Percentiles rank a stretch among this genome's conserved stretches.
Evolutionary conservation across 805 yeast species (phyloP).

Genomic region (Ogataea degrootiae): DNA sequence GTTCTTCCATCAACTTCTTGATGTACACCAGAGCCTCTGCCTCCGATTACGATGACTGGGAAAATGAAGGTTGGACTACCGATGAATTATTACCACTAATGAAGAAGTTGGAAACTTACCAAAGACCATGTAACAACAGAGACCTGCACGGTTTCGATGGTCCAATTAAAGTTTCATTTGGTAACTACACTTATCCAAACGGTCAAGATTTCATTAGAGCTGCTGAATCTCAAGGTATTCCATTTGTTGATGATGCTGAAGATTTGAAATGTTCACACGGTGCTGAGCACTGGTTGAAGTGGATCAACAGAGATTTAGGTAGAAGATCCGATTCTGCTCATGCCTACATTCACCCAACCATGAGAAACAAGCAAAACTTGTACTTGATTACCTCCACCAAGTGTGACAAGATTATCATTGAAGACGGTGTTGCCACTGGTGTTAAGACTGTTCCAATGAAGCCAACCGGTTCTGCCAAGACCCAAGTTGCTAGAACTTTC

Average conservation of each 20-base stretch:
- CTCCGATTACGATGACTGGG: conserved; percentile 29
- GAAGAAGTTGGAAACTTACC: conserved; percentile 26
- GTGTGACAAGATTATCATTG: conserved; percentile 24
- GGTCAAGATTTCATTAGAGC: conserved; percentile 27
- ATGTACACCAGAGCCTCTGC: conserved; percentile 30
- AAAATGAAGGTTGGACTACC: conserved; percentile 26
- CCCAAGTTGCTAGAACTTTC: conserved; percentile 11
- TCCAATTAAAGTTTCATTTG: conserved; percentile 28
- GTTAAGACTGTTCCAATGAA: conserved; percentile 22
- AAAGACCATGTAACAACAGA: conserved; percentile 27
- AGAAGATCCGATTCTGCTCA: conserved; percentile 29
- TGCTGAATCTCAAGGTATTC: conserved; percentile 25
- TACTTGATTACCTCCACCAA: conserved; percentile 24
- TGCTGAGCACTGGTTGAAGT: conserved; percentile 28
- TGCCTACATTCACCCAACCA: conserved; percentile 27
- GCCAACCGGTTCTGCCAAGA: conserved; percentile 17
- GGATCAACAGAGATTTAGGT: conserved; percentile 29
- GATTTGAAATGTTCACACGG: conserved; percentile 24
- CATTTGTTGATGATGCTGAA: conserved; percentile 23
- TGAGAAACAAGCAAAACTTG: conserved; percentile 26
- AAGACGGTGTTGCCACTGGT: conserved; percentile 24
- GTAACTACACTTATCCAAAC: conserved; percentile 26
- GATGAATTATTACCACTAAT: conserved; percentile 25
- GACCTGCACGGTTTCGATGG: conserved; percentile 29
- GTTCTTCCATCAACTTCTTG: conserved; percentile 28